Conservation (phyloP, 805 yeast genomes). For the Kodamaea restingae region DNA sequence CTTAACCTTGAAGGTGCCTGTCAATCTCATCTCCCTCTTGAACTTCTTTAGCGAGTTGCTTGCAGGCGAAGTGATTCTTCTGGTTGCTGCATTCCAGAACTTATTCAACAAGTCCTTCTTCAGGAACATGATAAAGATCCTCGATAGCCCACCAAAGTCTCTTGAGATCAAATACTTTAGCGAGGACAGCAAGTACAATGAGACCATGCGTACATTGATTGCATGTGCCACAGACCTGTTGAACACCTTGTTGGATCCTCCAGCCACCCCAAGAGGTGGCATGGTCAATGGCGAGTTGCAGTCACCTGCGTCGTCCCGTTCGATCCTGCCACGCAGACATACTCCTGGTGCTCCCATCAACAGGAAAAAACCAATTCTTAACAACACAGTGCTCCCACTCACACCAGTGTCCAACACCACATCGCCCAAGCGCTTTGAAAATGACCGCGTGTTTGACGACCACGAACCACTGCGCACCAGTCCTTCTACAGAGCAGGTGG, state of each 20-base stretch:
- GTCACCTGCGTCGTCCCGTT: conserved; percentile 3
- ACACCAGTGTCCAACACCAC: conserved; percentile 25
- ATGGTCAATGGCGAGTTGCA: conserved; percentile 2
- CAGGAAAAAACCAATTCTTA: conserved; percentile 1
- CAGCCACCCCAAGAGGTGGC: conserved; percentile 32
- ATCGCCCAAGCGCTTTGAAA: conserved; percentile 17
- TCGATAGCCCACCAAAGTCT: conserved; percentile 45
- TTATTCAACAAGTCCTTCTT: conserved; percentile 21
- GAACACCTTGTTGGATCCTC: conserved; percentile 17
- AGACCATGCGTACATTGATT: conserved; percentile 34
- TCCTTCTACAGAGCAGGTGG: conserved; percentile 3
- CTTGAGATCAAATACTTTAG: conserved; percentile 38
- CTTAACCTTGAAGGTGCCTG: conserved; percentile 33
- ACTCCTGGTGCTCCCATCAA: not conserved
- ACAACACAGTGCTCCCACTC: conserved; percentile 11
- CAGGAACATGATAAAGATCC: conserved; percentile 28
- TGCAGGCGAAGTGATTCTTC: conserved; percentile 19
- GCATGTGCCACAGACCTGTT: conserved; percentile 28
- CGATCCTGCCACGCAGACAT: not conserved
- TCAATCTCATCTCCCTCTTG: conserved; percentile 19
- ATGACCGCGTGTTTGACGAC: conserved; percentile 8
- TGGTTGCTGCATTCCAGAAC: conserved; percentile 12
- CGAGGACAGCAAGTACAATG: conserved; percentile 26
- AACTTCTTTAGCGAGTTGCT: conserved; percentile 17
- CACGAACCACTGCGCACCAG: not conserved